Percentiles rank a stretch among this genome's conserved stretches.
Evolutionary conservation across 75 land plant species (phyloP).

Genomic region (Pseudotsuga menziesii): DNA sequence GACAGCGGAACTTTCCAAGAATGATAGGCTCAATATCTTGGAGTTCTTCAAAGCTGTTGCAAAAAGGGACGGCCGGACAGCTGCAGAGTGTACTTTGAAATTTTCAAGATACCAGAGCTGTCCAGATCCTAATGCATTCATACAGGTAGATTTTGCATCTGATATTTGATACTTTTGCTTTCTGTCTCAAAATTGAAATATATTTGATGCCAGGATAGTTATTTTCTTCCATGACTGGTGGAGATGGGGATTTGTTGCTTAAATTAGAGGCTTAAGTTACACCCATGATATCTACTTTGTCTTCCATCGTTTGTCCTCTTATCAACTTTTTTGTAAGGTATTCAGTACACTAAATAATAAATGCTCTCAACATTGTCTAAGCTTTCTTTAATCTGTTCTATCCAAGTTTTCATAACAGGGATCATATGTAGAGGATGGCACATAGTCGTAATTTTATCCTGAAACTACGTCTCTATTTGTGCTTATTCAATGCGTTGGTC

Average conservation of each 20-base stretch:
- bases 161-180: background rate
- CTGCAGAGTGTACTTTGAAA: constrained; percentile 51
- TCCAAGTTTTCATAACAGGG: background rate
- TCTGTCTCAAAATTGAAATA: background rate
- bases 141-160: constrained; percentile 17
- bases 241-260: no score
- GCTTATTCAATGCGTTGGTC: background rate
- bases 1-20: constrained; percentile 59
- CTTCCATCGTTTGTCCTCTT: background rate
- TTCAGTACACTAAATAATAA: background rate
- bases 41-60: constrained; percentile 72
- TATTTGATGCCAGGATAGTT: background rate
- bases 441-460: background rate
- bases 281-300: no score
- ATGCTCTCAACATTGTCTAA: no score
- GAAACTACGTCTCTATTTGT: background rate
- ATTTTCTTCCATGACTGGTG: background rate
- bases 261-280: no score
- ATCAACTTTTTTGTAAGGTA: background rate
- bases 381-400: background rate
- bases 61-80: constrained; percentile 50
- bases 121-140: constrained; percentile 52
- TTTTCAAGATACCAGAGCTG: constrained; percentile 60
- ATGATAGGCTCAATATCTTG: constrained; percentile 44
- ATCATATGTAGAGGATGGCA: background rate